Base-by-base conservation (phyloP, 2,329 filamentous ascomycete genomes). In the Cordyceps cateniannulata region DNA sequence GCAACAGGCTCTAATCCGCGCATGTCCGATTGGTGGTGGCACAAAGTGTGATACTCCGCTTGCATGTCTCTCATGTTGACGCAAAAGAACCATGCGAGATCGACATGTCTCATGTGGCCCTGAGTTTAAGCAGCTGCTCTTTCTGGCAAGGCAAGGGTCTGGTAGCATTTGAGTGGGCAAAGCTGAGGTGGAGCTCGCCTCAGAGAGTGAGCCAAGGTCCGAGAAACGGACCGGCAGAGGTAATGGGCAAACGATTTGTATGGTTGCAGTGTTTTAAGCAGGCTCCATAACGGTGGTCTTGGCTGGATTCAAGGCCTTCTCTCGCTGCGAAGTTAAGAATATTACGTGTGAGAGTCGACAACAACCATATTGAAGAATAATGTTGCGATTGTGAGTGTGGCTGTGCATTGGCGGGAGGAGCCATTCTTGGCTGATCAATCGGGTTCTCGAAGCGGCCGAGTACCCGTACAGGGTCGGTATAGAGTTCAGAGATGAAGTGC, bases 121-220 rank as follows among this genome's bases (percentile, higher is more conserved):
- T 2, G 44, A 12, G 12, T 10, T 24, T 57, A 25, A 10, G 44
- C 45, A 44, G 47, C 38, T 59, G 56, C 47, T 59, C 32, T 51
- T 51, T 51, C 18, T 50, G 47, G 56, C 35, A 51, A 51, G 47
- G 56, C 35, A 51, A 51, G 56, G 32, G 24, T 50, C 47, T 51
- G 40, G 53, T 42, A 22, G 22, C 20, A 25, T 42, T 27, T 9
- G 12, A 40, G 56, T 44, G 48, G 35, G 35, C 42, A 56, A 47
- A 59, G 56, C 56, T 59, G 56, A 59, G 38, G 56, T 51, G 56
- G 56, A 52, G 25, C 35, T 3, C 29, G 47, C 54, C 54, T 40
- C 44, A 16, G 45, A 27, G 35, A n/a, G 32, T 10, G 24, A 22
- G 5, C 47, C 7, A 44, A 42, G 47, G 29, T 59, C 55, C 55